Conservation (phyloP, 345 rosid genomes). For the Toxicodendron radicans region DNA sequence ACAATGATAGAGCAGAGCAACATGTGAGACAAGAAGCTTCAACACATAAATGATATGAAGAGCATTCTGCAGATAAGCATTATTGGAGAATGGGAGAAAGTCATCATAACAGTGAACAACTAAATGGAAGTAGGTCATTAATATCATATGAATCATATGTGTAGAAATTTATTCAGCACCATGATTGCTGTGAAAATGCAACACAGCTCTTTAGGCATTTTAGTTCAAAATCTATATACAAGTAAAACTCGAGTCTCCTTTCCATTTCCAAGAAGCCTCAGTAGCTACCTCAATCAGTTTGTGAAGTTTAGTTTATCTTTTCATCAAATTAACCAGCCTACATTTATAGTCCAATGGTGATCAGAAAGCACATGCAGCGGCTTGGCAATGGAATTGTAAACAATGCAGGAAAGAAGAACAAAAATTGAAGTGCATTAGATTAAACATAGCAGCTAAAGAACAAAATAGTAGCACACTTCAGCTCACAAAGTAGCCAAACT, state of each 20-base stretch:
- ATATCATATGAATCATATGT: too few species aligned
- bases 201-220: neutral
- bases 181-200: constrained; percentile 2
- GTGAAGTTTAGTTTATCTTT: neutral
- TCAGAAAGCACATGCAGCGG: neutral
- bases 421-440: neutral
- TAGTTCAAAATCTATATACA: neutral
- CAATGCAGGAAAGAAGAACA: neutral
- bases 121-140: neutral
- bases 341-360: neutral
- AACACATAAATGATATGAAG: neutral
- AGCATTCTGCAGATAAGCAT: too few species aligned
- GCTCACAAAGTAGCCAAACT: neutral
- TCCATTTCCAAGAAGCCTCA: neutral
- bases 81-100: too few species aligned
- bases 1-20: neutral
- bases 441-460: neutral
- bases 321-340: neutral
- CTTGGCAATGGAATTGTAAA: neutral
- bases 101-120: neutral
- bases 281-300: neutral
- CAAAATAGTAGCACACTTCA: neutral
- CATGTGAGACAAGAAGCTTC: neutral
- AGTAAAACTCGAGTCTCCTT: neutral
- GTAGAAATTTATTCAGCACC: neutral